These are phyloP conservation scores for Hypoxylon sp. DNA, from an alignment of 2,329 filamentous ascomycete genomes.

Conservation along the genomic window DNA sequence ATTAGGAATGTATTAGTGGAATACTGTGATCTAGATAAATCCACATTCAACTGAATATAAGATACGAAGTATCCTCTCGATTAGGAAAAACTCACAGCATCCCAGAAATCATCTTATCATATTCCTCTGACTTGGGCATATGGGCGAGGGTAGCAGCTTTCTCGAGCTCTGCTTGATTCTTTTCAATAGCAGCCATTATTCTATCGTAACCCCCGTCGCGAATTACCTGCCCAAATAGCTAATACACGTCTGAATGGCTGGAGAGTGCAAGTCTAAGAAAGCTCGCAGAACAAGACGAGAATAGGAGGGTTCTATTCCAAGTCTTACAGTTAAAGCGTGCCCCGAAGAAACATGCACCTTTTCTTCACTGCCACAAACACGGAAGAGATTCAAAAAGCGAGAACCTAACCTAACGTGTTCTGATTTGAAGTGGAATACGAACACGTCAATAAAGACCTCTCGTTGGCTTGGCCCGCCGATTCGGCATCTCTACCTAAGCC, in stretches of 20 bases:
- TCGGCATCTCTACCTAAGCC: constrained; percentile 7
- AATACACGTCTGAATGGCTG: not conserved
- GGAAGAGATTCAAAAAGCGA: not conserved
- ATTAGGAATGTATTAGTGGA: not conserved
- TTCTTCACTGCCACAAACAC: not conserved
- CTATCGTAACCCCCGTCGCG: not conserved
- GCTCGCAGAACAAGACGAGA: not conserved
- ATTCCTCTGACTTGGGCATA: constrained; percentile 65
- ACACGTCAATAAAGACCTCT: constrained; percentile 17
- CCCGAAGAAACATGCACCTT: not conserved
- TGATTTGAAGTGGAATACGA: constrained; percentile 10
- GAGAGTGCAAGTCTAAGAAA: not conserved
- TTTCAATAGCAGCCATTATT: constrained; percentile 33
- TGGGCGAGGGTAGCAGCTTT: constrained; percentile 30
- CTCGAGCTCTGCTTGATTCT: constrained; percentile 30
- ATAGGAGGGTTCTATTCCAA: not conserved
- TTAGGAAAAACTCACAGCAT: constrained; percentile 65
- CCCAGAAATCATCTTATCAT: constrained; percentile 75
- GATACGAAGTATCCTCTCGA: not conserved
- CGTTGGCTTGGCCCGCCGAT: constrained; percentile 16
- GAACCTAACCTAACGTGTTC: not conserved
- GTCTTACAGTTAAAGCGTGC: not conserved
- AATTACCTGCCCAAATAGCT: not conserved
- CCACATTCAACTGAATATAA: not conserved
- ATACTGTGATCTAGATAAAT: not conserved